Percentiles rank a stretch among this genome's conserved stretches.
phyloP scores from a whole-genome alignment of 176 grass and related monocot species.

The Tillandsia fasciculata region DNA sequence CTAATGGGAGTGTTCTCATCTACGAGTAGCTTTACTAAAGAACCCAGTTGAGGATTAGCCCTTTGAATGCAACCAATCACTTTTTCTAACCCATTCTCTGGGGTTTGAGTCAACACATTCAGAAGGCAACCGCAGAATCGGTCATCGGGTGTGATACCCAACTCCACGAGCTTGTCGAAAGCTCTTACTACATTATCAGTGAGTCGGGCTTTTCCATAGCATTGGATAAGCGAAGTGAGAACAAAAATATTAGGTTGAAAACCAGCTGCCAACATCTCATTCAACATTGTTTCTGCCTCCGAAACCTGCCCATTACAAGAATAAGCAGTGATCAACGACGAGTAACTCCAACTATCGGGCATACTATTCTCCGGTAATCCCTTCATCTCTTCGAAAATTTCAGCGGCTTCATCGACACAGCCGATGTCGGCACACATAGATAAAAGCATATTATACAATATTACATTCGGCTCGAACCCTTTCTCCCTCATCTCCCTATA shows the following conservation, averaged over 20 bases:
- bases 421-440: constrained; percentile 90
- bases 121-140: constrained; percentile 74
- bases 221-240: constrained; percentile 72
- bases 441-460: constrained; percentile 69
- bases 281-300: constrained; percentile 51
- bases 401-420: constrained; percentile 50
- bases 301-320: constrained; percentile 51
- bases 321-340: constrained; percentile 75
- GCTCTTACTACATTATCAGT: constrained; percentile 48
- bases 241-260: constrained; percentile 71
- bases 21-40: constrained; percentile 48
- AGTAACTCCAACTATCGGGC: constrained; percentile 90
- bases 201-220: constrained; percentile 58
- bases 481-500: constrained; percentile 52
- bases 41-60: constrained; percentile 42
- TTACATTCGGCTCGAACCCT: constrained; percentile 34
- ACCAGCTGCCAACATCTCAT: constrained; percentile 64
- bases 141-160: constrained; percentile 49
- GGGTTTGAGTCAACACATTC: constrained; percentile 42
- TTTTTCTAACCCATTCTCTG: constrained; percentile 48
- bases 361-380: constrained; percentile 21
- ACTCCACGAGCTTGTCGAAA: constrained; percentile 46
- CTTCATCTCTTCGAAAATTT: constrained; percentile 82
- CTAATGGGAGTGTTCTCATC: constrained; percentile 27
- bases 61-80: constrained; percentile 61